These are phyloP conservation scores for Blastobotrys proliferans DNA, from an alignment of 1,139 yeast genomes.

Conservation along the genomic window DNA sequence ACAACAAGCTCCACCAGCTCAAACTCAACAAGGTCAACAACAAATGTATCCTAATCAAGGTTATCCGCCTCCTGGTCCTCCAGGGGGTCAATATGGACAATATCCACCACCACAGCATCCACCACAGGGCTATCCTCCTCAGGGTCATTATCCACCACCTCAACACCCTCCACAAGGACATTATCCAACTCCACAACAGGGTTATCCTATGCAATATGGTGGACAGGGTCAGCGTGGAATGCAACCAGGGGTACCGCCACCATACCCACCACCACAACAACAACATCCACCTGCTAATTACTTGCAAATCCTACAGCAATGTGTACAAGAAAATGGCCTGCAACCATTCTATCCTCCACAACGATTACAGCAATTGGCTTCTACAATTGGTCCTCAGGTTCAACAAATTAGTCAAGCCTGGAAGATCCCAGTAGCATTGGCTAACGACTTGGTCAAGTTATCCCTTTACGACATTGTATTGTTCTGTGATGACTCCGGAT, in stretches of 20 bases:
- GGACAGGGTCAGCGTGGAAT: slow-evolving; percentile 13
- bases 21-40: slow-evolving; percentile 10
- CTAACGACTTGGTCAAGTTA: slow-evolving; percentile 31
- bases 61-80: slow-evolving; percentile 8
- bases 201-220: slow-evolving; percentile 7
- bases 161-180: slow-evolving; percentile 8
- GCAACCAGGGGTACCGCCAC: slow-evolving; percentile 5
- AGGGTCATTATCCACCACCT: slow-evolving; percentile 11
- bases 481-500: slow-evolving; percentile 36
- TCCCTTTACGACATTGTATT: slow-evolving; percentile 35
- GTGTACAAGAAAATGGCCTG: slow-evolving; percentile 32
- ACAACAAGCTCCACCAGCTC: slow-evolving; percentile 3
- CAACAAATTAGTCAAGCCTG: slow-evolving; percentile 27
- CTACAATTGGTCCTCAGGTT: slow-evolving; percentile 26
- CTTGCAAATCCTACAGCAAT: slow-evolving; percentile 24
- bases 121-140: slow-evolving; percentile 5
- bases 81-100: slow-evolving; percentile 3
- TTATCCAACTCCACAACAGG: too few relatives aligned
- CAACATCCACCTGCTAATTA: slow-evolving; percentile 14
- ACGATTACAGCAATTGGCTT: slow-evolving; percentile 30
- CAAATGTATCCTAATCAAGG: slow-evolving; percentile 15
- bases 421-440: slow-evolving; percentile 33
- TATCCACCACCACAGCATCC: slow-evolving; percentile 3
- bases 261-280: slow-evolving; percentile 12
- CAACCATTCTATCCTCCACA: slow-evolving; percentile 34